Percentiles rank a stretch among this genome's conserved stretches.
These are phyloP conservation scores for Phytophthora colocasiae DNA, from an alignment of 352 stramenopile genomes.

Conservation along the genomic window DNA sequence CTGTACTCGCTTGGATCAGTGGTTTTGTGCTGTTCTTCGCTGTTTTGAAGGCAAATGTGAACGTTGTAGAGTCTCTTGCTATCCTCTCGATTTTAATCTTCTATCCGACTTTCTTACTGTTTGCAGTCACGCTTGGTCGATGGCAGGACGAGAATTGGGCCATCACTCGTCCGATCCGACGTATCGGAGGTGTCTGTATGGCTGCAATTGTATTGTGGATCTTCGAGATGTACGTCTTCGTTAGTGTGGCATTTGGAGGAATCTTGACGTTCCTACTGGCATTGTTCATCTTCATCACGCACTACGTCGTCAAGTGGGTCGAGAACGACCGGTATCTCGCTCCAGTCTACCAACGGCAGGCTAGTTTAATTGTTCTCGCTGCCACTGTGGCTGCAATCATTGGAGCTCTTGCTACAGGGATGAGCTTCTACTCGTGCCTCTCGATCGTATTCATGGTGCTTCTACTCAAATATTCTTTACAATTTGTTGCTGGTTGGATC, in stretches of 20 bases:
- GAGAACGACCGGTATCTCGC: constrained; percentile 87
- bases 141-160: constrained; percentile 82
- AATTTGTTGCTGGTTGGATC: constrained; percentile 72
- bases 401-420: constrained; percentile 51
- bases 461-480: constrained; percentile 73
- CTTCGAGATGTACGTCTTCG: constrained; percentile 83
- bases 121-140: constrained; percentile 73
- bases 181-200: constrained; percentile 28
- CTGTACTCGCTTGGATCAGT: constrained; percentile 70
- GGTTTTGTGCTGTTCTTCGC: constrained; percentile 78
- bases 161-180: constrained; percentile 56
- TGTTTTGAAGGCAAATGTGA: constrained; percentile 64
- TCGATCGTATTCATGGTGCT: constrained; percentile 88
- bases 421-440: constrained; percentile 86
- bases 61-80: constrained; percentile 74
- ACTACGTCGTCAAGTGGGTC: constrained; percentile 86
- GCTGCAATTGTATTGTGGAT: constrained; percentile 65
- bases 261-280: constrained; percentile 64
- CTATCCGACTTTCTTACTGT: constrained; percentile 83
- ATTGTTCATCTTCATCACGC: constrained; percentile 77
- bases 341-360: constrained; percentile 61
- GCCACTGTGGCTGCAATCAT: constrained; percentile 51
- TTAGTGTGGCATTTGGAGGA: constrained; percentile 55
- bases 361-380: constrained; percentile 47
- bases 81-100: constrained; percentile 80